Evolutionary conservation across 805 yeast genomes (phyloP).

Genomic region (Kodamaea nitidulidarum): DNA sequence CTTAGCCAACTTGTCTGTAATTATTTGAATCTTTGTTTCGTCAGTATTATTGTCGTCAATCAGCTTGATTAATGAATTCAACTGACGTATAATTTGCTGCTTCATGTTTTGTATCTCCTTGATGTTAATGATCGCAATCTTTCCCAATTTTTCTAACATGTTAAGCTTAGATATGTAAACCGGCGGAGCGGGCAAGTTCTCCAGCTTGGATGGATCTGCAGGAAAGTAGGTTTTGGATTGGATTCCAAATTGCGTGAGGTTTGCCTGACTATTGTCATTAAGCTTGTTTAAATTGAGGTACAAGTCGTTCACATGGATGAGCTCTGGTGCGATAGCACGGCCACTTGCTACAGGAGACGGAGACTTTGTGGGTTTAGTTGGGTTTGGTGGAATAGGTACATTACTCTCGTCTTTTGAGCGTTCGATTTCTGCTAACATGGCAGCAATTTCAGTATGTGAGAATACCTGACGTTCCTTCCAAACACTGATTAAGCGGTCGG

Average conservation of each 20-base stretch:
- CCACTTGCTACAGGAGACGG: not conserved
- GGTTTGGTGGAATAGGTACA: not conserved
- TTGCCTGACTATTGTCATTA: slow-evolving; percentile 26
- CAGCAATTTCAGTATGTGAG: slow-evolving; percentile 20
- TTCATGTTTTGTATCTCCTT: slow-evolving; percentile 28
- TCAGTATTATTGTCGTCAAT: slow-evolving; percentile 27
- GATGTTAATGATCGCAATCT: slow-evolving; percentile 28
- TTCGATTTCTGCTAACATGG: slow-evolving; percentile 24
- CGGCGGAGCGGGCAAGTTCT: slow-evolving; percentile 36
- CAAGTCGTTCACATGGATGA: slow-evolving; percentile 29
- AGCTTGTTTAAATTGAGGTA: slow-evolving; percentile 26
- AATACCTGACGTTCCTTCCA: slow-evolving; percentile 57
- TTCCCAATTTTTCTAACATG: slow-evolving; percentile 35
- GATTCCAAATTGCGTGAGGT: slow-evolving; percentile 35
- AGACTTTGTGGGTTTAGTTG: not conserved
- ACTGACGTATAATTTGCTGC: slow-evolving; percentile 21
- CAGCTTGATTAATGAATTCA: slow-evolving; percentile 21
- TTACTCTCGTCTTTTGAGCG: slow-evolving; percentile 14
- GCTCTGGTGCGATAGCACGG: slow-evolving; percentile 25
- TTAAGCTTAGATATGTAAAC: slow-evolving; percentile 38
- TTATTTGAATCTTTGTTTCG: slow-evolving; percentile 29
- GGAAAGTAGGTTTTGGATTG: slow-evolving; percentile 38
- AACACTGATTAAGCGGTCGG: slow-evolving; percentile 49
- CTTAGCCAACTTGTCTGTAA: slow-evolving; percentile 24
- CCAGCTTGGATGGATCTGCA: slow-evolving; percentile 29